These are phyloP conservation scores for Malus asiatica DNA, from an alignment of 306 rosid genomes.

Conservation along the genomic window DNA sequence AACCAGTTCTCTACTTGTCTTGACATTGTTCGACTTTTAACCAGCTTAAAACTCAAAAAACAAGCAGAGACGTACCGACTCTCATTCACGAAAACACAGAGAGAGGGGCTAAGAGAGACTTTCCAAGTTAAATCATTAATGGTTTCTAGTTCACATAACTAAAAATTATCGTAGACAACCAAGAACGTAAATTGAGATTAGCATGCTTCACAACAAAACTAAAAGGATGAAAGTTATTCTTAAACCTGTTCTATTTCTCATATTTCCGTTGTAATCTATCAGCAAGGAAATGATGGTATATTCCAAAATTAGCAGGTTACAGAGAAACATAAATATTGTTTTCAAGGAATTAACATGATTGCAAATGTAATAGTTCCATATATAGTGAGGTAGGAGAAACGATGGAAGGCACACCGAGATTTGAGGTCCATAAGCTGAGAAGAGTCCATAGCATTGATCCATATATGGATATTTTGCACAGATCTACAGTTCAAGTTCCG, in stretches of 20 bases:
- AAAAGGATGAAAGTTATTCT: background rate
- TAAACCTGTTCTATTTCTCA: background rate
- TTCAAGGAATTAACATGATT: background rate
- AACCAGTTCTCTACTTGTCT: background rate
- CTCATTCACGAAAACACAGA: background rate
- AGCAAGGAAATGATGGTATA: background rate
- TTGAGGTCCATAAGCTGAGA: conserved; percentile 74
- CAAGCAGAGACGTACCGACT: background rate
- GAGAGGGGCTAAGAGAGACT: background rate
- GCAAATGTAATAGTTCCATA: background rate
- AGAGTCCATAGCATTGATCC: conserved; percentile 76
- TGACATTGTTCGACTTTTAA: background rate
- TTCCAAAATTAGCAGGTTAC: background rate
- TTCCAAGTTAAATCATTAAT: background rate
- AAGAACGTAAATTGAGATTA: background rate
- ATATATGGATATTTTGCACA: conserved; percentile 62
- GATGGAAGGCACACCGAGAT: conserved; percentile 48
- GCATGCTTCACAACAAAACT: background rate
- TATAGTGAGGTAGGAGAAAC: conserved; percentile 19
- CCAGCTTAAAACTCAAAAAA: background rate
- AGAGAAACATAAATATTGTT: background rate
- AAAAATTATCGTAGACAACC: background rate
- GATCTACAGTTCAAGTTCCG: conserved; percentile 41
- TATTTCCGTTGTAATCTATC: too few relatives aligned
- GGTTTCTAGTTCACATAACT: background rate